Evolutionary conservation across 306 rosid species (phyloP), one percentile per base, ranked within the genome.

Genomic region (Fragaria iinumae): DNA sequence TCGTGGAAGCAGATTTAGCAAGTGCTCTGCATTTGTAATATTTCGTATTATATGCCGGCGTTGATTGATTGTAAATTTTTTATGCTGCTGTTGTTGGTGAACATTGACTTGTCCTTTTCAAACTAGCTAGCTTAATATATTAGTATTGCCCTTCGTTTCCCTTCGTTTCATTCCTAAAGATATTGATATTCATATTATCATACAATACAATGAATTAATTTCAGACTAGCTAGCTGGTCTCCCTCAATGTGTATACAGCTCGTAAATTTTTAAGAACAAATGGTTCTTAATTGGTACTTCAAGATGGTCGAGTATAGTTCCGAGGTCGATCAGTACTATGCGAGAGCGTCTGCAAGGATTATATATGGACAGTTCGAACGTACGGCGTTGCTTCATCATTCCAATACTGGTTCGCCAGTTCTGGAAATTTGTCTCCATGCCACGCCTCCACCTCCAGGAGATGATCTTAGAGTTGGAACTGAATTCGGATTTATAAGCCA

Each of bases 21-120:
- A 55, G 62, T 55, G 62, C 62, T 20, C 62, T 55, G 62, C 62
- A 55, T 55, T n/a, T 55, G 62, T 55, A n/a, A n/a, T n/a, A 49
- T 49, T 16, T 17, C 2, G 6, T 49, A 16, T 49, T 16, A 7
- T 43, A 43, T 43, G 10, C 57, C 57, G 21, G 3, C 57, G 21
- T 50, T 17, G 57, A 50, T 50, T 17, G 57, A 50, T 50, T 55
- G 12, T n/a, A 53, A 20, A n/a, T 20, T n/a, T n/a, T 55, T n/a
- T 55, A 55, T 55, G 62, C 21, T 20, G 59, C 2, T 56, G 4
- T 21, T 56, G 63, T 56, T 59, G 65, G 36, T 23, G 65, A 59
- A 3, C 32, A 57, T 21, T 57, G 64, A 57, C 64, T 25, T 59
- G 65, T 59, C 11, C 16, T 59, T 59, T 57, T 59, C 65, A 59